Base-by-base conservation (phyloP, 164 flowering plant genomes). In the Kingdonia uniflora region DNA sequence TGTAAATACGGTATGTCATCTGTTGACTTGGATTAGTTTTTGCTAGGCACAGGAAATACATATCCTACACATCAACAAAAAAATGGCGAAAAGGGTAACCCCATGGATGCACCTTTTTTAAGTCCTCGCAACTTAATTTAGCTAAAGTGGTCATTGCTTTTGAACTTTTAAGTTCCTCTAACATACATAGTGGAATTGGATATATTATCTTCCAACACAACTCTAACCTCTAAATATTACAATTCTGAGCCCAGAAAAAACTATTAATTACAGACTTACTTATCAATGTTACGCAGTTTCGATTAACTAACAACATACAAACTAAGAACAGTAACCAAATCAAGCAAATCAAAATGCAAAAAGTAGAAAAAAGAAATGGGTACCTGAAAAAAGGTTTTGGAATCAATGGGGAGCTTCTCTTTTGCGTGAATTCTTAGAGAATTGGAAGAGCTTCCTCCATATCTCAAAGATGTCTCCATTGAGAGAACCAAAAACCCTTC, bases 391-490 rank as follows among this genome's bases (percentile, higher is more conserved):
- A 35, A 70, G 42, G 84, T 72, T 2, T 73, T 67, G 64, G 76
- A 37, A 53, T 69, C 68, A 61, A 92, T 19, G 14, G 78, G 76
- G 51, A 77, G 41, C 63, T 81, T 82, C 76, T 92, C 80, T 75
- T 88, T 92, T 60, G 94, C 91, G 42, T 86, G 95, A 58, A 92
- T 68, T 57, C 73, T 68, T 14, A 92, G 68, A 41, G 89, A 59
- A 59, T 77, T 80, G 49, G 91, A 66, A 19, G n/a, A n/a, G n/a
- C 78, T 76, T 20, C 80, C 72, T 16, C 68, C 68, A 42, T 61
- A 80, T 56, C 92, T 71, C 0, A 87, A 67, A 17, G 96, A 84
- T 1, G 89, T 82, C 71, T 82, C 84, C 96, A 84, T 87, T n/a
- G n/a, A n/a, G n/a, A n/a, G n/a, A n/a, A n/a, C n/a, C n/a, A n/a